Conservation (phyloP, 495 filamentous ascomycete genomes). For the Hypoxylon lenormandii region DNA sequence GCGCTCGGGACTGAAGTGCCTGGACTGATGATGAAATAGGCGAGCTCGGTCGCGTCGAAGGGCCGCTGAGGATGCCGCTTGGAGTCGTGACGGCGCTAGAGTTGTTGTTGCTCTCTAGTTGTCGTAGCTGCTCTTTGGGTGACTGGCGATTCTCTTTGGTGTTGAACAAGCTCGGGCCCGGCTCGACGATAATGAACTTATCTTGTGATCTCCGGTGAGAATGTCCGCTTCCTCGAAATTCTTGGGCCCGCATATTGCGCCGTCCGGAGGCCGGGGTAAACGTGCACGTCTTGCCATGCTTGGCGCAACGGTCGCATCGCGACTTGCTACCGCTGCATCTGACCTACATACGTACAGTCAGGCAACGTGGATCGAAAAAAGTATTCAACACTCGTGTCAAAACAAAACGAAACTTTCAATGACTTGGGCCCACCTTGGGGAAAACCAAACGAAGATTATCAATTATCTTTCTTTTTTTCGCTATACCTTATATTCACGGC, state of each 20-base stretch:
- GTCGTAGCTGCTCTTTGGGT: not conserved
- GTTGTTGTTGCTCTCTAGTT: not conserved
- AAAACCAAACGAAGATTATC: not conserved
- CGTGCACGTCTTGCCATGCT: constrained; percentile 1
- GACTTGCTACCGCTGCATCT: constrained; percentile 5
- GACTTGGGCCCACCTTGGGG: not conserved
- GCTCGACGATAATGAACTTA: constrained; percentile 2
- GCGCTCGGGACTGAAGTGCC: not conserved
- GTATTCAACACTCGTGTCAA: not conserved
- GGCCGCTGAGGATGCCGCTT: not conserved
- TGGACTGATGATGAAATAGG: not conserved
- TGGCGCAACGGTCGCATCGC: not conserved
- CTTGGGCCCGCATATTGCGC: constrained; percentile 1
- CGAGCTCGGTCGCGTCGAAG: not conserved
- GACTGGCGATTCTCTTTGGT: not conserved
- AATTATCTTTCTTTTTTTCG: not conserved
- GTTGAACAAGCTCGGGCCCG: not conserved
- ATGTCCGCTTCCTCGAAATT: not conserved
- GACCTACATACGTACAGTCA: not conserved
- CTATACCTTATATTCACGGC: constrained; percentile 6
- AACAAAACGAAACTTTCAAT: not conserved
- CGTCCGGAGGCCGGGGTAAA: constrained; percentile 1
- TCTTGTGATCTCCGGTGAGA: constrained; percentile 1
- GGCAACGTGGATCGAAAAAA: not conserved
- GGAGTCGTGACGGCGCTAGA: not conserved